A percentile compares a stretch with the other conserved stretches of the same genome.
These are phyloP conservation scores for Cyclotella distinguenda DNA, from an alignment of 108 stramenopile genomes.

Conservation along the genomic window DNA sequence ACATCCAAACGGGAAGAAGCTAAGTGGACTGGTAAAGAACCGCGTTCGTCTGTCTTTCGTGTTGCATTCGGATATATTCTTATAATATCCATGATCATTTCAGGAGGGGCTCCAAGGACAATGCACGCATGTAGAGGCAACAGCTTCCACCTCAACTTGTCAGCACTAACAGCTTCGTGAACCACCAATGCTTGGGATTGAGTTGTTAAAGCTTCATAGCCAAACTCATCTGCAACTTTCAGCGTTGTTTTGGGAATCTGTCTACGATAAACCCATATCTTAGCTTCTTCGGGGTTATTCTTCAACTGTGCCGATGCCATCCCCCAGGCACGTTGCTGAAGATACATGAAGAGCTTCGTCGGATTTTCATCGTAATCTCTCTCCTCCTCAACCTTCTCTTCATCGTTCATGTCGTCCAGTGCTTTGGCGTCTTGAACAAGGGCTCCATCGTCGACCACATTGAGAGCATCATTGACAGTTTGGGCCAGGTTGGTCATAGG, in stretches of 20 bases:
- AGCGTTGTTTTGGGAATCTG: slow-evolving; percentile 12
- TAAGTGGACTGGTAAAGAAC: slow-evolving; percentile 45
- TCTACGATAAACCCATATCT: slow-evolving; percentile 40
- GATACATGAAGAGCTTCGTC: slow-evolving; percentile 38
- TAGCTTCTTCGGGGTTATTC: slow-evolving; percentile 32
- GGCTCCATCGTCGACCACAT: slow-evolving; percentile 15
- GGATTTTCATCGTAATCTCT: slow-evolving; percentile 47
- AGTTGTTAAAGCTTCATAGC: slow-evolving; percentile 13
- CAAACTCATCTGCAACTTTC: slow-evolving; percentile 27
- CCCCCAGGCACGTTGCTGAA: slow-evolving; percentile 42
- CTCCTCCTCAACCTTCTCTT: slow-evolving; percentile 28
- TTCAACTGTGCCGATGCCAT: slow-evolving; percentile 27
- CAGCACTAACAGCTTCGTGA: slow-evolving; percentile 8
- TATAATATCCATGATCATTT: slow-evolving; percentile 37
- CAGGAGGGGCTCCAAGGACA: slow-evolving; percentile 40
- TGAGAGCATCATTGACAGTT: slow-evolving; percentile 30
- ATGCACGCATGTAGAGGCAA: slow-evolving; percentile 50
- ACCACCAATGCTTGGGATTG: slow-evolving; percentile 14
- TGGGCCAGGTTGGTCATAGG: slow-evolving; percentile 33
- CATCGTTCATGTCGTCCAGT: slow-evolving; percentile 17
- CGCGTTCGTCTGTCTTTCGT: slow-evolving; percentile 34
- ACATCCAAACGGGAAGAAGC: slow-evolving; percentile 47
- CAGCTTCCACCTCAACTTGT: slow-evolving; percentile 45
- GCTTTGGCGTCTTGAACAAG: slow-evolving; percentile 28
- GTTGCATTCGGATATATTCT: slow-evolving; percentile 35